Percentiles rank a stretch among this genome's conserved stretches.
Conservation (phyloP, 2,329 filamentous ascomycete genomes). For the Xylaria sp. region DNA sequence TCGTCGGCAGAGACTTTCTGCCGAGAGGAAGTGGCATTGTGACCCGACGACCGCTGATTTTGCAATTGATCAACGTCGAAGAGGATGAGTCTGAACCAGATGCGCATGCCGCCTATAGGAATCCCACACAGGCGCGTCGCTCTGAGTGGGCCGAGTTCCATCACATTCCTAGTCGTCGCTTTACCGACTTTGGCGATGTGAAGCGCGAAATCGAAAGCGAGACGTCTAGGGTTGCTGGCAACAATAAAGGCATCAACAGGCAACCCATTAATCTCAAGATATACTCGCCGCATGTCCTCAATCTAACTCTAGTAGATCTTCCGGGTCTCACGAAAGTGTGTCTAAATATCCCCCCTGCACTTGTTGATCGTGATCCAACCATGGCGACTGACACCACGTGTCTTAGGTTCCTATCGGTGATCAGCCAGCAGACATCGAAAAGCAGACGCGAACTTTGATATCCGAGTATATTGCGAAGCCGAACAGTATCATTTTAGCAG, state of each 20-base stretch:
- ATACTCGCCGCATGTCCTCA: slow-evolving; percentile 95
- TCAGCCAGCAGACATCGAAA: slow-evolving; percentile 97
- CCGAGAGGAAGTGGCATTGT: slow-evolving; percentile 97
- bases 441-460: slow-evolving; percentile 95
- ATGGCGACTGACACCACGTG: slow-evolving; percentile 26
- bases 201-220: slow-evolving; percentile 97
- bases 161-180: slow-evolving; percentile 86
- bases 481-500: slow-evolving; percentile 96
- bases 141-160: slow-evolving; percentile 94
- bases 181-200: slow-evolving; percentile 90
- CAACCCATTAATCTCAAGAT: slow-evolving; percentile 98
- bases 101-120: slow-evolving; percentile 73
- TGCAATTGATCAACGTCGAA: slow-evolving; percentile 97
- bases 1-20: slow-evolving; percentile 95
- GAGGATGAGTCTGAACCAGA: slow-evolving; percentile 72
- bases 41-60: slow-evolving; percentile 89
- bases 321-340: slow-evolving; percentile 91
- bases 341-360: slow-evolving; percentile 6
- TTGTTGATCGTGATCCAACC: neutral
- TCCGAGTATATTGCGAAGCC: slow-evolving; percentile 98
- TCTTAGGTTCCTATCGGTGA: slow-evolving; percentile 90
- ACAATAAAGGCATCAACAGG: slow-evolving; percentile 97
- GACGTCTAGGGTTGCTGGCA: slow-evolving; percentile 87
- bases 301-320: slow-evolving; percentile 93
- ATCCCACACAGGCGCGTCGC: slow-evolving; percentile 70